Base-by-base conservation (phyloP, 2,329 filamentous ascomycete species). In the Fusarium sulawesiense region DNA sequence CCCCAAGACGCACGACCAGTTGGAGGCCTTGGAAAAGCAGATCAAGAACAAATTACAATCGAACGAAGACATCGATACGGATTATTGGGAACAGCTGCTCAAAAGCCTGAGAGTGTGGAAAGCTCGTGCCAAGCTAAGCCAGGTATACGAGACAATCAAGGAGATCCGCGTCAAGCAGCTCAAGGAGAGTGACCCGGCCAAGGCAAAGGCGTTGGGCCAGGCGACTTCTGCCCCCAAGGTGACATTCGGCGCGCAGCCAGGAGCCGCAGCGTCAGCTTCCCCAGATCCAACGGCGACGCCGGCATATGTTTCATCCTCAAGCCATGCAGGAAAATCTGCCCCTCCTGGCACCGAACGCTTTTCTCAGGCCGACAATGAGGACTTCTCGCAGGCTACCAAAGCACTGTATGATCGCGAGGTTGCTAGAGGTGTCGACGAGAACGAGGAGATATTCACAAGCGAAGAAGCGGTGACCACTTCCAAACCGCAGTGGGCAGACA, bases 61-160 rank as follows among this genome's bases (percentile, higher is more conserved):
- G 10, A 91, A 97, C 77, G 94, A 98, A 76, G 91, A 93, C 41
- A 95, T 99, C 71, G 96, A 99, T 79, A 93, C 92, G 4, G 96
- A 99, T 80, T 99, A 98, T 79, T 99, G 96, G 96, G 93, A 97
- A 77, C 93, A 97, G 77, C 85, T 99, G 18, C 84, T 99, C 66
- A 90, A 91, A 71, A 97, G 91, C 77, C 83, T 99, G 68, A 85
- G 92, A 9, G 89, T 97, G 2, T 98, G 93, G 90, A 98, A 98
- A 82, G 93, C 96, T 34, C 94, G 93, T 78, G 93, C 94, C 4
- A 93, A 91, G 78, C 82, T 99, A 56, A 90, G 89, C 71, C 90
- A 88, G 66, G 90, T 98, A 18, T 94, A 91, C 71, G 89, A 93
- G 70, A 88, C 88, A 14, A 92, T 98, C 66, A 87, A 92, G 67